A percentile compares a stretch with the other conserved stretches of the same genome.
Evolutionary conservation across 345 rosid genomes (phyloP).

Genomic region (Citrus sp.): DNA sequence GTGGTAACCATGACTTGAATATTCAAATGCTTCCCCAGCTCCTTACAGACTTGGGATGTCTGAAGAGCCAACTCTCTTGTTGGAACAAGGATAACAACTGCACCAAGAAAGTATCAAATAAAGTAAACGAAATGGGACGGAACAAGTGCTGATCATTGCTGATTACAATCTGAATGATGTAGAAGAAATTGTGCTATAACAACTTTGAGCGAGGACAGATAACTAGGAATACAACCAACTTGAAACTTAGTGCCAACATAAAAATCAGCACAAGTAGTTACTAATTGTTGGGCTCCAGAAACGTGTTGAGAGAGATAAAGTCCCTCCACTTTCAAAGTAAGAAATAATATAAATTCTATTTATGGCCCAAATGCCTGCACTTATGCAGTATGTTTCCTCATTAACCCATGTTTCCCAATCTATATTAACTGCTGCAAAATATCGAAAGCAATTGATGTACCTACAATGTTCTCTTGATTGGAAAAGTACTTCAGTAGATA

Average conservation of each 20-base stretch:
- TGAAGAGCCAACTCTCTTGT: slow-evolving; percentile 98
- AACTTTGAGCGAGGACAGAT: background rate
- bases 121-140: background rate
- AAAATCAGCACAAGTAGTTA: background rate
- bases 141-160: background rate
- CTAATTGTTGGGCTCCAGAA: background rate
- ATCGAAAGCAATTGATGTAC: background rate
- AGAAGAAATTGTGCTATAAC: background rate
- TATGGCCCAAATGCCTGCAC: background rate
- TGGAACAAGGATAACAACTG: slow-evolving; percentile 95
- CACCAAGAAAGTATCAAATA: slow-evolving; percentile 14
- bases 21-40: slow-evolving; percentile 90
- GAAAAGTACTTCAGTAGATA: background rate
- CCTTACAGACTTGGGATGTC: slow-evolving; percentile 99
- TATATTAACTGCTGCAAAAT: background rate
- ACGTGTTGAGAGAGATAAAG: background rate
- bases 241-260: background rate
- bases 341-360: background rate
- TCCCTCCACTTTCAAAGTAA: background rate
- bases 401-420: background rate
- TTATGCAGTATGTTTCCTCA: background rate
- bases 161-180: background rate
- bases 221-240: background rate
- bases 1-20: slow-evolving; percentile 99
- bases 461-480: background rate